These are phyloP conservation scores for Hammondia hammondi DNA, from an alignment of 169 alveolate genomes.

Conservation along the genomic window DNA sequence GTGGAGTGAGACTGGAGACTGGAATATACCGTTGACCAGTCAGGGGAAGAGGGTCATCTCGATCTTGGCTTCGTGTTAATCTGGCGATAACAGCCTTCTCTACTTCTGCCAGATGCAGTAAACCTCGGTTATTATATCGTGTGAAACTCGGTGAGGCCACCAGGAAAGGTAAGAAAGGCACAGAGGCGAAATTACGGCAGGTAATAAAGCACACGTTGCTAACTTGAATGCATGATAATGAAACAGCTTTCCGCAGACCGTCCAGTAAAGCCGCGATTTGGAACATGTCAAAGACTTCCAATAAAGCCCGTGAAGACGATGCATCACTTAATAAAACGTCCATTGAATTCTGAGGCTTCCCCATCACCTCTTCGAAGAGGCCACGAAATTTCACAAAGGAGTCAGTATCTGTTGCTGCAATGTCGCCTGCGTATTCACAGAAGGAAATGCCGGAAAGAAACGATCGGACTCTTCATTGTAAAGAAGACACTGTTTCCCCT, in stretches of 20 bases:
- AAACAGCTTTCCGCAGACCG: constrained; percentile 42
- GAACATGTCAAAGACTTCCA: constrained; percentile 37
- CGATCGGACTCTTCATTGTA: too few relatives aligned
- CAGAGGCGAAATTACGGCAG: constrained; percentile 43
- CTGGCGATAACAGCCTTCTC: background rate
- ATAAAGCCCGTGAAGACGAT: constrained; percentile 16
- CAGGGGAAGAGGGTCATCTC: constrained; percentile 20
- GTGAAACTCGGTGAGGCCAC: constrained; percentile 21
- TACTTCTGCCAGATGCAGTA: constrained; percentile 25
- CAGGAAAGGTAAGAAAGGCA: constrained; percentile 19
- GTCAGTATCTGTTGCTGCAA: constrained; percentile 22
- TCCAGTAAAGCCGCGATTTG: constrained; percentile 25
- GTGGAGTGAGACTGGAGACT: background rate
- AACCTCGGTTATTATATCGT: constrained; percentile 33
- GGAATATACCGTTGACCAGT: constrained; percentile 17
- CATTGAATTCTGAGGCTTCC: constrained; percentile 35
- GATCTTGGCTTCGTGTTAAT: background rate
- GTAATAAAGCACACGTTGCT: constrained; percentile 25
- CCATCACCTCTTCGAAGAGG: constrained; percentile 26
- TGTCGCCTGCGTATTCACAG: constrained; percentile 7
- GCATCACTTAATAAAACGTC: constrained; percentile 34
- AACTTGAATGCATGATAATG: constrained; percentile 15
- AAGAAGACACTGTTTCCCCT: too few relatives aligned
- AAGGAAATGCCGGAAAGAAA: too few relatives aligned
- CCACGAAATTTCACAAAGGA: constrained; percentile 36